Evolutionary conservation across 306 rosid species (phyloP), one percentile per base, ranked within the genome.

Genomic region (Coriaria nepalensis): DNA sequence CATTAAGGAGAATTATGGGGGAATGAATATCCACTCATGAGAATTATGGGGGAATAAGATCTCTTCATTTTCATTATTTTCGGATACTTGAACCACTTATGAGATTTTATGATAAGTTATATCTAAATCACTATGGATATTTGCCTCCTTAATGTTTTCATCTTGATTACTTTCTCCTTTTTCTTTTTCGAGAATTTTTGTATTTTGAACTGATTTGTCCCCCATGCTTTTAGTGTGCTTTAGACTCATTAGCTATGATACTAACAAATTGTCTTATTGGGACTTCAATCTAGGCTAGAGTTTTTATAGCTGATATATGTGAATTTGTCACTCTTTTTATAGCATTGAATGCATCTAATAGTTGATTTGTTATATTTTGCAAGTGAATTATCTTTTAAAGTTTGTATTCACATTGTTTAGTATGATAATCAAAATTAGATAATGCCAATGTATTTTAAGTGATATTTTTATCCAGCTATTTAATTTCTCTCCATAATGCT

Each of bases 291-390:
- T 7, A 10, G 62, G 12, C 40, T 9, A 37, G 45, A 33, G 46
- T n/a, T 34, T 46, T 9, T 5, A 8, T 5, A 12, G 7, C 9
- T 47, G 33, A 47, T 5, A 59, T 47, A 37, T 14, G 50, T 44
- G 38, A 48, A 9, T 4, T 50, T 2, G 34, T 51, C 12, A 51
- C 44, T 51, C 14, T 51, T 51, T 39, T 0, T 34, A 10, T 33
- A 4, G 33, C 36, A 14, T n/a, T 47, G 9, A 58, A 38, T 58
- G 47, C 63, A 57, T 58, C 29, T 10, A 35, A 35, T 9, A 45
- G n/a, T 45, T 35, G 11, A 45, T 60, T 9, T 6, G 57, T 29
- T 7, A 60, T 14, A 32, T 12, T 49, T 40, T 39, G 15, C 4
- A 59, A 49, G 7, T 40, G 56, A 34, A 59, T 33, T 5, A 49